Conservation (phyloP, 495 filamentous ascomycete species). For the Neurospora africana region DNA sequence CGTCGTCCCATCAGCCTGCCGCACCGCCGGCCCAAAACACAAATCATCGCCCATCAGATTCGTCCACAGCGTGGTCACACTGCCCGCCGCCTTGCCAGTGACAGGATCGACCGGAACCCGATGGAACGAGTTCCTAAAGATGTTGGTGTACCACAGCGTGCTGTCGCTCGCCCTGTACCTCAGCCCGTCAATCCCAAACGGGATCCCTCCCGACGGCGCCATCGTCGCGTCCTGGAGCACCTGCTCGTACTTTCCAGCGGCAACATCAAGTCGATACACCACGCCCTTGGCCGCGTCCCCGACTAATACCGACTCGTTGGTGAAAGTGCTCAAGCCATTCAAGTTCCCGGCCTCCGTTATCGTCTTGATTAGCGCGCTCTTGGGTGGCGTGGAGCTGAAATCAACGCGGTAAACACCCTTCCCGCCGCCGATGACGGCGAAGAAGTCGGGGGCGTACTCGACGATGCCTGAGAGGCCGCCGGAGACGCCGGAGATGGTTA, state of each 20-base stretch:
- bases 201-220: slow-evolving; percentile 24
- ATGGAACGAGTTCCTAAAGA: slow-evolving; percentile 34
- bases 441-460: slow-evolving; percentile 30
- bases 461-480: slow-evolving; percentile 34
- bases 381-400: slow-evolving; percentile 23
- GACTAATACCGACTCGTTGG: slow-evolving; percentile 29
- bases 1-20: too few relatives aligned
- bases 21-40: slow-evolving; percentile 20
- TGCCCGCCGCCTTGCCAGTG: slow-evolving; percentile 26
- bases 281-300: slow-evolving; percentile 30
- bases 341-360: slow-evolving; percentile 29
- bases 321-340: slow-evolving; percentile 30
- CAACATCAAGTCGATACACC: slow-evolving; percentile 31
- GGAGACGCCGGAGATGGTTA: slow-evolving; percentile 22
- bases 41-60: slow-evolving; percentile 34
- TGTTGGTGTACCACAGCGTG: slow-evolving; percentile 34
- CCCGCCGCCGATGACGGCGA: slow-evolving; percentile 32
- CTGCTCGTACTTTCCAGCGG: slow-evolving; percentile 24
- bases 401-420: slow-evolving; percentile 32
- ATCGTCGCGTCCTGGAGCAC: slow-evolving; percentile 29
- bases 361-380: slow-evolving; percentile 22
- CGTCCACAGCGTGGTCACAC: slow-evolving; percentile 27
- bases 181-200: slow-evolving; percentile 29
- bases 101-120: slow-evolving; percentile 26
- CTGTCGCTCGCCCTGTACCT: slow-evolving; percentile 24